These are phyloP conservation scores for Phytophthora tentaculata DNA, from an alignment of 352 stramenopile genomes.

Conservation along the genomic window DNA sequence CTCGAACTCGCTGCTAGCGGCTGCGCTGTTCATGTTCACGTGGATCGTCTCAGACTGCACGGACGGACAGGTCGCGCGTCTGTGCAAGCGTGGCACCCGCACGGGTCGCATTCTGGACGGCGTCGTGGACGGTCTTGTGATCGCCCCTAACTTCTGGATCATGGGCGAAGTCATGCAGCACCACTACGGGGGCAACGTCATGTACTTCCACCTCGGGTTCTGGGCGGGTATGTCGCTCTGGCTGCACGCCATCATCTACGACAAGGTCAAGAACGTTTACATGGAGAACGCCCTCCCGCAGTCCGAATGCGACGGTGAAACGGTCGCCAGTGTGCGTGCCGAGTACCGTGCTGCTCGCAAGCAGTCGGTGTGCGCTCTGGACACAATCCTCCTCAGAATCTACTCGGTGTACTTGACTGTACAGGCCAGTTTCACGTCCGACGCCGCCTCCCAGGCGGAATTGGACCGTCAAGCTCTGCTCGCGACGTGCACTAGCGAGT, in stretches of 20 bases:
- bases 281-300: conserved; percentile 85
- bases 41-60: conserved; percentile 90
- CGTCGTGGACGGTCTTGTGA: conserved; percentile 77
- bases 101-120: conserved; percentile 84
- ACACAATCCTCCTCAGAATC: conserved; percentile 77
- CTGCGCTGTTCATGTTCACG: conserved; percentile 71
- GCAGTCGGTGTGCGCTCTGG: conserved; percentile 65
- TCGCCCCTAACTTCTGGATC: conserved; percentile 75
- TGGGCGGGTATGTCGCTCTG: conserved; percentile 75
- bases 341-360: conserved; percentile 70
- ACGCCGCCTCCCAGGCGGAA: conserved; percentile 67
- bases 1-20: conserved; percentile 56
- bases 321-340: conserved; percentile 76
- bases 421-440: conserved; percentile 72
- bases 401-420: conserved; percentile 80
- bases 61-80: conserved; percentile 79
- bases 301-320: conserved; percentile 82
- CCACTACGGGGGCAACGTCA: conserved; percentile 51
- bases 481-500: conserved; percentile 66
- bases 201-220: conserved; percentile 62
- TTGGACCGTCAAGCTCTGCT: conserved; percentile 60
- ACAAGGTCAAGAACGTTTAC: conserved; percentile 90
- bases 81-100: conserved; percentile 83
- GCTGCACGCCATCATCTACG: conserved; percentile 84
- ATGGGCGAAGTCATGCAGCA: conserved; percentile 61